Evolutionary conservation across 148 eudicot genomes (phyloP).

Genomic region (Pharnaceum exiguum): DNA sequence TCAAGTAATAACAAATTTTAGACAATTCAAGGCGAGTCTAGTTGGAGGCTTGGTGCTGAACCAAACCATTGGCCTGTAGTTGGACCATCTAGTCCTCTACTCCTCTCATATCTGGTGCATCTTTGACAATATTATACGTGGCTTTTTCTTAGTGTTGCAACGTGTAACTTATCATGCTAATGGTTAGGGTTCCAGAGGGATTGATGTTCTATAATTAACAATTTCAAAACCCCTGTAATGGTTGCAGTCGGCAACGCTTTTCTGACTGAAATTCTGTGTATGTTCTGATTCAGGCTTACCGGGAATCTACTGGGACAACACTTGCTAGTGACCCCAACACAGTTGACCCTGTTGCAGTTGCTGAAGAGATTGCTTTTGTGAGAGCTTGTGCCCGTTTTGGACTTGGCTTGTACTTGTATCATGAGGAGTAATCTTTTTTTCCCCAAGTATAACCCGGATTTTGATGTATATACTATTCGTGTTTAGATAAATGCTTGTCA

Average conservation of each 20-base stretch:
- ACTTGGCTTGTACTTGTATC: conserved; percentile 90
- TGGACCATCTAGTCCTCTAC: too few relatives aligned
- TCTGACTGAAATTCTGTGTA: conserved; percentile 6
- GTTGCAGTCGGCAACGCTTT: background rate
- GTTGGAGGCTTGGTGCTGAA: too few relatives aligned
- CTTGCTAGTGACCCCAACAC: conserved; percentile 28
- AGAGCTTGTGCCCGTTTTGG: conserved; percentile 95
- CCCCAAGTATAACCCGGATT: conserved; percentile 14
- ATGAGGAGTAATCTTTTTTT: conserved; percentile 47
- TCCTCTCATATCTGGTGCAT: too few relatives aligned
- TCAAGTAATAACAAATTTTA: too few relatives aligned
- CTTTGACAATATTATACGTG: too few relatives aligned
- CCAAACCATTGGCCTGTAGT: too few relatives aligned
- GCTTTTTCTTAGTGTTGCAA: too few relatives aligned
- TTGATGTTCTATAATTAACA: too few relatives aligned
- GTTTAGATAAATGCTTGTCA: conserved; percentile 21
- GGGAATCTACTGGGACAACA: conserved; percentile 94
- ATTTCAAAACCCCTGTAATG: too few relatives aligned
- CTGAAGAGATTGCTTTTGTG: conserved; percentile 91
- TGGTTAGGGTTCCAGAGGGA: too few relatives aligned
- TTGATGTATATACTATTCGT: conserved; percentile 31
- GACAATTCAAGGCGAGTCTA: too few relatives aligned
- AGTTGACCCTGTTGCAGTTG: conserved; percentile 81
- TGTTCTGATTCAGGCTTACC: conserved; percentile 55
- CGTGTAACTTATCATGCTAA: too few relatives aligned